A percentile compares a stretch with the other conserved stretches of the same genome.
These are phyloP conservation scores for Globisporangium acanthophoron DNA, from an alignment of 352 stramenopile species.

Conservation along the genomic window DNA sequence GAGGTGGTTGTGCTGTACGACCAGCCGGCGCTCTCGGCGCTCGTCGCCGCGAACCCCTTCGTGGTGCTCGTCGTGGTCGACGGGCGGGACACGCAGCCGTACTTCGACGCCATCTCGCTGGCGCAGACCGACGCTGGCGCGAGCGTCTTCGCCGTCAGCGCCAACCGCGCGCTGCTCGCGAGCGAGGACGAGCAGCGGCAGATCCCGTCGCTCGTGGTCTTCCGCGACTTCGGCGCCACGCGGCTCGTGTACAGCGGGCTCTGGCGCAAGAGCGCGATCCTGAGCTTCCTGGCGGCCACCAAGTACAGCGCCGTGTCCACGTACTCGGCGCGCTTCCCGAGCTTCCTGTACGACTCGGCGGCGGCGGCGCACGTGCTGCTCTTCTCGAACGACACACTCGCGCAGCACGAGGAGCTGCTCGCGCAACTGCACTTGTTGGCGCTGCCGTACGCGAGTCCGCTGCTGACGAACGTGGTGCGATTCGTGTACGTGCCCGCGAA, in stretches of 20 bases:
- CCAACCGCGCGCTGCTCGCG: slow-evolving; percentile 18
- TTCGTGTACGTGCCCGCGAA: slow-evolving; percentile 26
- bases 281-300: slow-evolving; percentile 23
- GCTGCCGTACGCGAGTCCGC: slow-evolving; percentile 6
- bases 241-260: slow-evolving; percentile 11
- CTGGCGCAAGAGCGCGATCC: slow-evolving; percentile 23
- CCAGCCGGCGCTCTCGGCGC: slow-evolving; percentile 5
- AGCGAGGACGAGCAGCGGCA: slow-evolving; percentile 2
- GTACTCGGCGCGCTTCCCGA: slow-evolving; percentile 16
- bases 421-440: slow-evolving; percentile 12
- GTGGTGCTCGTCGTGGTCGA: slow-evolving; percentile 33
- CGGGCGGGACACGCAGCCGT: slow-evolving; percentile 23
- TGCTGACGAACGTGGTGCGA: slow-evolving; percentile 12
- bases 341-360: slow-evolving; percentile 24
- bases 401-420: slow-evolving; percentile 16
- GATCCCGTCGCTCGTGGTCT: slow-evolving; percentile 24
- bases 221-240: slow-evolving; percentile 23
- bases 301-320: slow-evolving; percentile 28
- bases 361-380: slow-evolving; percentile 30
- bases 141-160: slow-evolving; percentile 19
- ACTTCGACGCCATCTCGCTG: slow-evolving; percentile 25
- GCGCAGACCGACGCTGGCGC: slow-evolving; percentile 20
- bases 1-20: slow-evolving; percentile 15
- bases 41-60: slow-evolving; percentile 20
- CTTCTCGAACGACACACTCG: slow-evolving; percentile 18